phyloP scores from a whole-genome alignment of 2,329 filamentous ascomycete species.

The Ophiocordyceps camponoti-rufipedis region DNA sequence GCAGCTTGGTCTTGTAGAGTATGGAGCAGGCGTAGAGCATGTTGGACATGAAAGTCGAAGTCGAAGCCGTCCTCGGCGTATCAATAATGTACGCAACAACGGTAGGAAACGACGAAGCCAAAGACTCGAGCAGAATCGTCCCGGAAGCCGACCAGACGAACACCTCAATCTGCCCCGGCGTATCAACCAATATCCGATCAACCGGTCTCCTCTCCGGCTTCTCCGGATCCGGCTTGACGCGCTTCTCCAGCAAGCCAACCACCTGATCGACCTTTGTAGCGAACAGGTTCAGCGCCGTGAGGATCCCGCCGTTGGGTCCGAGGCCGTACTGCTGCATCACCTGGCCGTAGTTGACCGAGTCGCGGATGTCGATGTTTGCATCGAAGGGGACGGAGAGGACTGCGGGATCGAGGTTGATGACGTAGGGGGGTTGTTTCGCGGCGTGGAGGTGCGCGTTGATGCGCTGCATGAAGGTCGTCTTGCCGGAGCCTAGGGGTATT shows the following conservation, averaged over 20 bases:
- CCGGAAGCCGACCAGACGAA: constrained; percentile 97
- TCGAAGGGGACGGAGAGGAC: constrained; percentile 89
- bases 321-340: constrained; percentile 99
- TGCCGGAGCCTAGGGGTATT: constrained; percentile 53
- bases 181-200: constrained; percentile 81
- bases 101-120: constrained; percentile 88
- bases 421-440: constrained; percentile 69
- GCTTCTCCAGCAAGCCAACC: constrained; percentile 74
- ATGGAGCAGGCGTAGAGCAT: constrained; percentile 99
- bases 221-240: constrained; percentile 45
- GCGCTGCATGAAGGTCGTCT: constrained; percentile 99
- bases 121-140: constrained; percentile 78
- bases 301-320: constrained; percentile 88
- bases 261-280: constrained; percentile 97
- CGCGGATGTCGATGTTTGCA: constrained; percentile 95
- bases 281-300: constrained; percentile 91
- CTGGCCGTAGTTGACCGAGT: constrained; percentile 98
- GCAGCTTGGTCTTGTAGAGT: constrained; percentile 93
- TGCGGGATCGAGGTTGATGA: constrained; percentile 92
- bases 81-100: constrained; percentile 97
- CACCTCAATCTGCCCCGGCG: constrained; percentile 93
- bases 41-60: constrained; percentile 97
- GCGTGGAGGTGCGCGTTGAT: constrained; percentile 86
- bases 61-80: constrained; percentile 81
- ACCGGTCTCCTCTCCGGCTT: constrained; percentile 45